Base-by-base conservation (phyloP, 2,329 filamentous ascomycete species). In the Botrytis pseudocinerea region DNA sequence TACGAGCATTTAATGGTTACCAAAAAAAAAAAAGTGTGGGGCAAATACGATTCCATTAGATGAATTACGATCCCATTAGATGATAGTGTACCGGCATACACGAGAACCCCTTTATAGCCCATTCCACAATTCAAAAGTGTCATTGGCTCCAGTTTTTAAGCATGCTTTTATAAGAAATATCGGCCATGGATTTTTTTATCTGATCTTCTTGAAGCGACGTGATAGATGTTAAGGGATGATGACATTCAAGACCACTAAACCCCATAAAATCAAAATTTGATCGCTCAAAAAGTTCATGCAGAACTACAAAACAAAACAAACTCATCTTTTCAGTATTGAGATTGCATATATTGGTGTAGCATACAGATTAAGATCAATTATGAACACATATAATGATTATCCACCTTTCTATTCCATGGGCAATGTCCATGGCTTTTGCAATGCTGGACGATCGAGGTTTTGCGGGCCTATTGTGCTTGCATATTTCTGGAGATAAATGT, bases 1-100 rank as follows among this genome's bases (percentile, higher is more conserved):
- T 40, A 20, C 35, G 64, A 54, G 64, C 16, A 35, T 22, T 22
- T 5, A 0, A 16, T 40, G 35, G 10, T 10, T 20, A 16, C 35
- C 46, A 54, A 68, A n/a, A 12, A 54, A 54, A 68, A n/a, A 12
- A 54, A 54, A 40, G 38, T 35, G 14, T 54, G 46, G 64, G 25
- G 35, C 46, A 9, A n/a, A 42, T 48, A 66, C 22, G 46, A 38
- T 35, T n/a, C n/a, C 44, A 46, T 46, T 64, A 64, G 25, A 48
- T 61, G 59, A 61, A n/a, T n/a, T 48, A 66, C 22, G 46, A 38
- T 35, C 40, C n/a, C 44, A 46, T 46, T 64, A 64, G 25, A 48
- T 61, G 59, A 61, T 64, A 64, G 62, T 25, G n/a, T 46, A 64
- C 62, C 28, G 22, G 22, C 32, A 38, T 38, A 65, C 22, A 51